phyloP scores from a whole-genome alignment of 306 rosid species.

The Begonia loranthoides region DNA sequence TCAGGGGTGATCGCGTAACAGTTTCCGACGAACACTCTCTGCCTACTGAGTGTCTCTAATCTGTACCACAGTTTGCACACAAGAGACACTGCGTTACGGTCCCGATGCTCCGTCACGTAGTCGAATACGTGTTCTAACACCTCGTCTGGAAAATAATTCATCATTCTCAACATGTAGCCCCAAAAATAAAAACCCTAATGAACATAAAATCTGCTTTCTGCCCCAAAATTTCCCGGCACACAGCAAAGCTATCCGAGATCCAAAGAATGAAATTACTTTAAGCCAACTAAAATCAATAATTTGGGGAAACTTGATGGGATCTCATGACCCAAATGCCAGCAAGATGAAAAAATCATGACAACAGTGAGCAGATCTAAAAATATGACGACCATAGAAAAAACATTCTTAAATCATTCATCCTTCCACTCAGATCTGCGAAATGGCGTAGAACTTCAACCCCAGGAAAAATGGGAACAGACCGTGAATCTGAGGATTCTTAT shows the following conservation, averaged over 20 bases:
- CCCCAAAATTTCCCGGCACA: neutral
- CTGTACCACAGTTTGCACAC: constrained; percentile 85
- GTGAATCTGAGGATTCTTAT: no score
- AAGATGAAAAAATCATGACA: neutral
- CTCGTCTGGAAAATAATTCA: constrained; percentile 95
- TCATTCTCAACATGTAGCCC: constrained; percentile 16
- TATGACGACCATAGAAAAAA: neutral
- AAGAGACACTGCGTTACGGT: constrained; percentile 69
- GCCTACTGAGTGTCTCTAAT: constrained; percentile 56
- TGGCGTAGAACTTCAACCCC: no score
- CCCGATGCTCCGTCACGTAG: constrained; percentile 50
- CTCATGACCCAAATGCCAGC: neutral
- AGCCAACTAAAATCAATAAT: neutral
- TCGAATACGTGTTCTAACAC: constrained; percentile 81
- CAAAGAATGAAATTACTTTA: neutral
- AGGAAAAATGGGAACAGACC: no score
- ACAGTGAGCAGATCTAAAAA: constrained; percentile 3
- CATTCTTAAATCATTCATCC: constrained; percentile 7
- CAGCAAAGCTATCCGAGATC: no score
- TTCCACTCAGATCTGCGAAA: constrained; percentile 22
- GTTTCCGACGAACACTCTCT: constrained; percentile 69
- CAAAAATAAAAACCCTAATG: no score
- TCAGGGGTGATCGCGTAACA: constrained; percentile 76
- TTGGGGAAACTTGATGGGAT: constrained; percentile 4
- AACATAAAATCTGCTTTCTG: constrained; percentile 10